Conservation (phyloP, 1,284 basidiomycete genomes). For the Cronartium quercuum region DNA sequence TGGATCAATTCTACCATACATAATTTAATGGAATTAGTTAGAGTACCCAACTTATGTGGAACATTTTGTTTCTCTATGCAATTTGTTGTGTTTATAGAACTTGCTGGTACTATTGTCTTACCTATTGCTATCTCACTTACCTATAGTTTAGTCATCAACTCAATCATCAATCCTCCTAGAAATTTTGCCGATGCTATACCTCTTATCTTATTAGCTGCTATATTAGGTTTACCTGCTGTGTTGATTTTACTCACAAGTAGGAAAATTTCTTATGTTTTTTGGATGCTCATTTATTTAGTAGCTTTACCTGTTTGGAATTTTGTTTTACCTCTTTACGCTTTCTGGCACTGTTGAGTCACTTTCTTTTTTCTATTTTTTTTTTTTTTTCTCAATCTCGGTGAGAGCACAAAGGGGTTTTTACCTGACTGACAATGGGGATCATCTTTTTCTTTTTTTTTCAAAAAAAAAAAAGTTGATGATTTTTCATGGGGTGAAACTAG, state of each 20-base stretch:
- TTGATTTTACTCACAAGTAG: constrained; percentile 88
- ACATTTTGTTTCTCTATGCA: constrained; percentile 54
- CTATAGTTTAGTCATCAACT: constrained; percentile 76
- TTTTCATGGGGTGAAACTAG: constrained; percentile 99
- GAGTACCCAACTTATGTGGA: constrained; percentile 80
- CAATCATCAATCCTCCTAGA: constrained; percentile 66
- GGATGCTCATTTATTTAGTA: constrained; percentile 92
- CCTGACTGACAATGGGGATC: not conserved
- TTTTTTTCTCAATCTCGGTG: not conserved
- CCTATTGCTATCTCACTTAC: constrained; percentile 91
- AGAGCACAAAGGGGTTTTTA: not conserved
- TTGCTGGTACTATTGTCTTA: constrained; percentile 88
- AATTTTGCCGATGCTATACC: constrained; percentile 90
- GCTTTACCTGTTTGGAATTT: constrained; percentile 96
- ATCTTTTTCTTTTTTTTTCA: not conserved
- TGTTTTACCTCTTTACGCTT: constrained; percentile 84
- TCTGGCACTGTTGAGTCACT: constrained; percentile 71
- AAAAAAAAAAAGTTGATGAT: constrained; percentile 70
- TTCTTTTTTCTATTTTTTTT: not conserved
- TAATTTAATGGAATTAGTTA: constrained; percentile 97
- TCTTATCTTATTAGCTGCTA: constrained; percentile 75
- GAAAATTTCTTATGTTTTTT: constrained; percentile 90
- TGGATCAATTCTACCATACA: constrained; percentile 99
- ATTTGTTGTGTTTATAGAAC: constrained; percentile 97
- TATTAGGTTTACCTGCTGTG: constrained; percentile 86